These are phyloP conservation scores for Solanum sparsipilum DNA, from an alignment of 257 asterid species.

Conservation along the genomic window DNA sequence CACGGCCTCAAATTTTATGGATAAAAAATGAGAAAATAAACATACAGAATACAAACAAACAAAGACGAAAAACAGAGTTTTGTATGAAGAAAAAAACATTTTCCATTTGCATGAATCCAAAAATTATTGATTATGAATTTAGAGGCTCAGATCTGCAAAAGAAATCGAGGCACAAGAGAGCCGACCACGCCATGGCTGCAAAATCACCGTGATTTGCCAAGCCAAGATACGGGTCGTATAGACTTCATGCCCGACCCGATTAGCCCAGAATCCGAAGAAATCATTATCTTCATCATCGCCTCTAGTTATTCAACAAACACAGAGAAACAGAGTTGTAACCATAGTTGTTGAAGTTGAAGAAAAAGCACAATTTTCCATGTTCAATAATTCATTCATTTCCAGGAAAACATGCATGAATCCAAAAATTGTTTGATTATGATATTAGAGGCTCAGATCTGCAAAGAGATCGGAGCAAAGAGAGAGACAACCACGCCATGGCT, in stretches of 20 bases:
- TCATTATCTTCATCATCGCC: neutral
- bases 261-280: neutral
- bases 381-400: neutral
- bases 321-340: neutral
- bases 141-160: slow-evolving; percentile 26
- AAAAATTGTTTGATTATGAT: neutral
- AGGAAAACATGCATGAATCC: neutral
- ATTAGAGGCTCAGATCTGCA: slow-evolving; percentile 23
- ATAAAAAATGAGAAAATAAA: neutral
- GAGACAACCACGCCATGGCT: slow-evolving; percentile 27
- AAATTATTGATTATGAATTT: neutral
- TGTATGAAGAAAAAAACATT: neutral
- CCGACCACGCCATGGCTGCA: slow-evolving; percentile 40
- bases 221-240: slow-evolving; percentile 14
- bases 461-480: neutral
- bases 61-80: neutral
- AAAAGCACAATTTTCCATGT: neutral
- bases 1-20: neutral
- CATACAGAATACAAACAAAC: neutral
- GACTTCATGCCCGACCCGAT: neutral
- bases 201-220: slow-evolving; percentile 4
- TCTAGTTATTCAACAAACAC: neutral
- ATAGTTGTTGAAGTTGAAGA: neutral
- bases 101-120: neutral
- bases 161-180: neutral